phyloP scores from a whole-genome alignment of 805 yeast genomes.

The Candida ovalis region DNA sequence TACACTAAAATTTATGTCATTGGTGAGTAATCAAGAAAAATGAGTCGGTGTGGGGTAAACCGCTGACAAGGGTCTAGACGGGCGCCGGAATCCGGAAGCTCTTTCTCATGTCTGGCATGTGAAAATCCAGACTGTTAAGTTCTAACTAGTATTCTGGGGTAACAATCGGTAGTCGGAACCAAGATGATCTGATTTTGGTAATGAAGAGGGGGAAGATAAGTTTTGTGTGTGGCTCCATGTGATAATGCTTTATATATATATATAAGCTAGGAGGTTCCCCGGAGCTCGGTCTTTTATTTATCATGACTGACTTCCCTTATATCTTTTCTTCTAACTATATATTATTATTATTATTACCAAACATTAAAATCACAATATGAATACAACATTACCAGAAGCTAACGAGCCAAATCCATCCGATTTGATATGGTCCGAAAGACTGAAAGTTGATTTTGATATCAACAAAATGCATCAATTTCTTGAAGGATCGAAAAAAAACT shows the following conservation, averaged over 20 bases:
- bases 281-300: too few species aligned
- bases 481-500: slow-evolving; percentile 46
- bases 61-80: too few species aligned
- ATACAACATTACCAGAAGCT: slow-evolving; percentile 26
- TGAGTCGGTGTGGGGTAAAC: not conserved
- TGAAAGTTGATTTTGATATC: slow-evolving; percentile 37
- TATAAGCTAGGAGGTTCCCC: not conserved
- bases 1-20: too few species aligned
- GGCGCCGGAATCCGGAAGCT: not conserved
- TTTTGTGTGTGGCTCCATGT: not conserved
- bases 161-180: not conserved
- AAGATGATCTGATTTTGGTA: not conserved
- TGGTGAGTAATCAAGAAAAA: too few species aligned
- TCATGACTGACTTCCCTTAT: not conserved
- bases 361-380: slow-evolving; percentile 24
- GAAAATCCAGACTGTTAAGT: too few species aligned
- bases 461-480: slow-evolving; percentile 52
- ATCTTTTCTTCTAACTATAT: too few species aligned
- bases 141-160: not conserved
- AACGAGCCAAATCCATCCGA: slow-evolving; percentile 34
- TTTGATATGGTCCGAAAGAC: slow-evolving; percentile 43
- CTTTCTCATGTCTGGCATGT: not conserved
- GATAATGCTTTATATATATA: not conserved
- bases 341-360: not conserved
- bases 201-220: not conserved